Percentiles rank a stretch among this genome's conserved stretches.
Evolutionary conservation across 2,329 filamentous ascomycete species (phyloP).

Genomic region (Talaromyces sp.): DNA sequence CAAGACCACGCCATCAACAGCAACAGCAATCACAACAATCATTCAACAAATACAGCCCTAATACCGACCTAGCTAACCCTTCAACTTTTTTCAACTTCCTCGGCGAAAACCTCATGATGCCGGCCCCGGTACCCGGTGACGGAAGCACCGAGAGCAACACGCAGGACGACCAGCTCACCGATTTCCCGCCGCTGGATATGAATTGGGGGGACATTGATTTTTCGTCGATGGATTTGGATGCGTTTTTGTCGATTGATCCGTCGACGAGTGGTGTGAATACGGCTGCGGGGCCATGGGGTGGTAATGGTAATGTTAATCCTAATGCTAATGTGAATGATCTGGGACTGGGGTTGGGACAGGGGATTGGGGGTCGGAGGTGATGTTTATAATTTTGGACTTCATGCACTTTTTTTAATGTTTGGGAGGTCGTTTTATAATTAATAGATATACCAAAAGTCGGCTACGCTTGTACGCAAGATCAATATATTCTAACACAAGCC

Average conservation of each 20-base stretch:
- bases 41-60: background rate
- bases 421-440: background rate
- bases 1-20: background rate
- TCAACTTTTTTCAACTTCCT: conserved; percentile 11
- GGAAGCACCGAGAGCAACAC: conserved; percentile 4
- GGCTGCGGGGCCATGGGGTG: background rate
- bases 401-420: background rate
- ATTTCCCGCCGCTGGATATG: conserved; percentile 32
- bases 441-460: background rate
- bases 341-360: background rate
- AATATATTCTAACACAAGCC: background rate
- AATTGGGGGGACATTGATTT: conserved; percentile 34
- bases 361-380: conserved; percentile 1
- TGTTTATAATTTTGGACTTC: background rate
- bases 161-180: conserved; percentile 13
- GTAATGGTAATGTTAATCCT: background rate
- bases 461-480: background rate
- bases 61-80: conserved; percentile 1
- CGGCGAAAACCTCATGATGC: conserved; percentile 10
- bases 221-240: conserved; percentile 35
- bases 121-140: background rate
- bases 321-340: background rate
- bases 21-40: background rate
- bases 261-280: background rate
- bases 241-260: conserved; percentile 31